phyloP scores from a whole-genome alignment of 441 rosid species.

The Metrosideros polymorpha region DNA sequence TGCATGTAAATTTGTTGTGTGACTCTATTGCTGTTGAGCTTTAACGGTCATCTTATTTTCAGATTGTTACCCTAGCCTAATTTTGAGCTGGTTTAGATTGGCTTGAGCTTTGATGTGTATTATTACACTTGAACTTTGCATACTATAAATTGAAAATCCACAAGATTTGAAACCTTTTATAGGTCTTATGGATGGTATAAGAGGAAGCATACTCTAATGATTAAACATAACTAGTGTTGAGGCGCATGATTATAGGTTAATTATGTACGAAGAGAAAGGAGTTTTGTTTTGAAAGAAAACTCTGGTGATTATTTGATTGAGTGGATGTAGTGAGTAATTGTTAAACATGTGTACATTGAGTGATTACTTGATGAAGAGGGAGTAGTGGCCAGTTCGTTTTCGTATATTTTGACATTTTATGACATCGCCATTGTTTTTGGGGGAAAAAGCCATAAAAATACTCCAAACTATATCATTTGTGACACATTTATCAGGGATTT shows the following conservation, averaged over 20 bases:
- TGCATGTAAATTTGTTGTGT: neutral
- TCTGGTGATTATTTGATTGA: neutral
- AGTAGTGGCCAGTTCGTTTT: neutral
- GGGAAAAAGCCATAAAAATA: too few species aligned
- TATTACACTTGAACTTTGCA: neutral
- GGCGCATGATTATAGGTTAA: neutral
- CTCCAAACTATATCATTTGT: too few species aligned
- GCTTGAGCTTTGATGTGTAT: neutral
- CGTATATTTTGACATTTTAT: neutral
- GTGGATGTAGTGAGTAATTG: neutral
- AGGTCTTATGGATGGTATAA: neutral
- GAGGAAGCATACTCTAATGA: neutral
- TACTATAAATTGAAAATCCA: neutral
- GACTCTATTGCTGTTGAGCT: neutral
- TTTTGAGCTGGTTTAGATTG: neutral
- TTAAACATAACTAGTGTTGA: neutral
- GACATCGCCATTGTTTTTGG: too few species aligned
- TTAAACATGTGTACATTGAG: neutral
- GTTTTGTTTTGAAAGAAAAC: neutral
- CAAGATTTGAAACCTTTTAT: neutral
- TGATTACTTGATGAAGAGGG: neutral
- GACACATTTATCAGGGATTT: too few species aligned
- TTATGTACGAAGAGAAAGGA: neutral
- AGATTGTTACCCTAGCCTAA: neutral
- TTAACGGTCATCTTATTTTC: neutral